Evolutionary conservation across 1,284 basidiomycete species (phyloP).

Genomic region (Ceratobasidium sp.): DNA sequence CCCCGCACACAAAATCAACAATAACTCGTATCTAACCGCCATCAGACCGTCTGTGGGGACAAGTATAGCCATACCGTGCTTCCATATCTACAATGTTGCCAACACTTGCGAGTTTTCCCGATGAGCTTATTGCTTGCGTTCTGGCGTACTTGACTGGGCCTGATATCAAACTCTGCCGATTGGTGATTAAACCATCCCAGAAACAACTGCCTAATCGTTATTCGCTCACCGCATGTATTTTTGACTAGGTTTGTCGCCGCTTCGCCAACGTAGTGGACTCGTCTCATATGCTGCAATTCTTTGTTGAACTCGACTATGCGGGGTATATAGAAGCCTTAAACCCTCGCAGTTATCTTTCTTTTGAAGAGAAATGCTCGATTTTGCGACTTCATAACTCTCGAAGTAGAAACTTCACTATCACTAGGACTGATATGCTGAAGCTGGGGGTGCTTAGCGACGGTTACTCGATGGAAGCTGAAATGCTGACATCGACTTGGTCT

Average conservation of each 20-base stretch:
- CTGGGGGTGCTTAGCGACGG: not conserved
- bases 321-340: constrained; percentile 13
- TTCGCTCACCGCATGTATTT: not conserved
- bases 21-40: too few relatives aligned
- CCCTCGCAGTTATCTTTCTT: not conserved
- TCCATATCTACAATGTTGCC: not conserved
- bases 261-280: not conserved
- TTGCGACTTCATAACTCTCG: not conserved
- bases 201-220: not conserved
- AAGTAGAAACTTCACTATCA: not conserved
- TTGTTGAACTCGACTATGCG: constrained; percentile 8
- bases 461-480: not conserved
- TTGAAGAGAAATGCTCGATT: constrained; percentile 10
- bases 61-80: too few relatives aligned
- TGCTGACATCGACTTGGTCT: not conserved
- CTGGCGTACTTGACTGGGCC: not conserved
- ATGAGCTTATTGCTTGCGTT: not conserved
- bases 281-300: not conserved
- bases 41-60: too few relatives aligned
- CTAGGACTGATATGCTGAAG: not conserved
- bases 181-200: not conserved
- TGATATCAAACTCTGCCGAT: constrained; percentile 1
- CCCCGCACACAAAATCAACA: too few relatives aligned
- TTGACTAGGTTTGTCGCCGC: constrained; percentile 1
- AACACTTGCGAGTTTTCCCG: not conserved